Conservation (phyloP, 352 stramenopile species). For the Phytopythium mirpurense region DNA sequence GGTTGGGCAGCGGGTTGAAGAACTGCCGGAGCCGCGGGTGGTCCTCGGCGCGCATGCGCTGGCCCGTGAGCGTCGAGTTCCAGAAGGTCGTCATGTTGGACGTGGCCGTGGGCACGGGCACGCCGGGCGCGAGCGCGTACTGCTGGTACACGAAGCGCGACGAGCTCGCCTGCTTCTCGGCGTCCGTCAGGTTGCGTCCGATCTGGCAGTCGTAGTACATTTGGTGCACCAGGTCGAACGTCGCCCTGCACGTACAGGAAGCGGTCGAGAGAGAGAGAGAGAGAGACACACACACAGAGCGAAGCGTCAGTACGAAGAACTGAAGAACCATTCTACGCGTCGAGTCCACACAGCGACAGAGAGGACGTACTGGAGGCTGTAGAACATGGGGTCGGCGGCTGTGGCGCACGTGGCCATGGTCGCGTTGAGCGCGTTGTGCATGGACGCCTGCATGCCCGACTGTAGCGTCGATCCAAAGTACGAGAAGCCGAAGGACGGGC, state of each 20-base stretch:
- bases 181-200: slow-evolving; percentile 36
- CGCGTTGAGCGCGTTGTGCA: slow-evolving; percentile 49
- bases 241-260: slow-evolving; percentile 27
- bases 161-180: slow-evolving; percentile 33
- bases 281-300: no score
- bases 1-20: slow-evolving; percentile 41
- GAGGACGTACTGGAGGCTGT: slow-evolving; percentile 75
- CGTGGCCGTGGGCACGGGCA: slow-evolving; percentile 14
- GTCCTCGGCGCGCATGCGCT: slow-evolving; percentile 27
- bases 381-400: slow-evolving; percentile 68
- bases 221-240: slow-evolving; percentile 53
- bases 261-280: background rate
- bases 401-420: slow-evolving; percentile 44
- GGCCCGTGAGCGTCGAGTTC: slow-evolving; percentile 13
- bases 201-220: slow-evolving; percentile 70
- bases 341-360: no score
- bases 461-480: slow-evolving; percentile 58
- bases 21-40: slow-evolving; percentile 40
- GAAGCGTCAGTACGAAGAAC: no score
- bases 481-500: slow-evolving; percentile 33
- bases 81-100: slow-evolving; percentile 52
- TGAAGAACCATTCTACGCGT: no score
- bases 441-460: slow-evolving; percentile 54
- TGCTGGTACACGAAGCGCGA: slow-evolving; percentile 43
- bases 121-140: background rate